These are phyloP conservation scores for Colletotrichum liriopes DNA, from an alignment of 2,329 filamentous ascomycete genomes.

Conservation along the genomic window DNA sequence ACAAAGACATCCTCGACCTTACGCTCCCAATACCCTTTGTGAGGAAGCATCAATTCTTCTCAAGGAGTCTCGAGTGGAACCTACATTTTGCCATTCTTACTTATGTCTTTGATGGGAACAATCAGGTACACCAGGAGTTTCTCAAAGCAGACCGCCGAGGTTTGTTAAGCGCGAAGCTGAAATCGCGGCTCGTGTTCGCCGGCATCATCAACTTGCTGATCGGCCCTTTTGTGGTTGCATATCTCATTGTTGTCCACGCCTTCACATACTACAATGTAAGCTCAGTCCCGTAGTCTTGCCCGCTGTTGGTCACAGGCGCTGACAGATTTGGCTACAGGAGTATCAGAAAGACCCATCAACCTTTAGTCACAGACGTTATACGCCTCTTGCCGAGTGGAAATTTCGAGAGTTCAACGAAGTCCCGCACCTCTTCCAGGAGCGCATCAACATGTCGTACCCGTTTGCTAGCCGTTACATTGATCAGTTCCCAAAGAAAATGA, in stretches of 20 bases:
- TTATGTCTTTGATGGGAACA: conserved; percentile 91
- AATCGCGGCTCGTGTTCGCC: conserved; percentile 84
- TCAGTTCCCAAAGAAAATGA: conserved; percentile 97
- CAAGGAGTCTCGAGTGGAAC: conserved; percentile 92
- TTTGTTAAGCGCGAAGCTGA: conserved; percentile 83
- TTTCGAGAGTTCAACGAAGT: conserved; percentile 99
- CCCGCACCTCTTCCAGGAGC: conserved; percentile 89
- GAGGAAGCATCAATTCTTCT: conserved; percentile 85
- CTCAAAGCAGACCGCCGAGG: conserved; percentile 86
- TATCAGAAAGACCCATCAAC: conserved; percentile 94
- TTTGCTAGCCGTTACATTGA: conserved; percentile 94
- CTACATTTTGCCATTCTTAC: conserved; percentile 92
- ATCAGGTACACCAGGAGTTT: conserved; percentile 89
- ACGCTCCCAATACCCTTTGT: conserved; percentile 90
- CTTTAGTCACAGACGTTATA: conserved; percentile 91
- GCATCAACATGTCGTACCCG: conserved; percentile 94
- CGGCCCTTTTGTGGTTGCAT: conserved; percentile 89
- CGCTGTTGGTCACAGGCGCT: not conserved
- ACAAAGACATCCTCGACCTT: conserved; percentile 94
- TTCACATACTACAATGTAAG: conserved; percentile 93
- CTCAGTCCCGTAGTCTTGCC: not conserved
- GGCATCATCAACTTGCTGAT: conserved; percentile 89
- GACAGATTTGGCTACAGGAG: conserved; percentile 70
- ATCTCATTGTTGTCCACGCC: conserved; percentile 90
- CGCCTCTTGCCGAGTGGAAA: conserved; percentile 95